Evolutionary conservation across 2,329 filamentous ascomycete genomes (phyloP), one percentile per base, ranked within the genome.

Genomic region (Laburnicola sp.): DNA sequence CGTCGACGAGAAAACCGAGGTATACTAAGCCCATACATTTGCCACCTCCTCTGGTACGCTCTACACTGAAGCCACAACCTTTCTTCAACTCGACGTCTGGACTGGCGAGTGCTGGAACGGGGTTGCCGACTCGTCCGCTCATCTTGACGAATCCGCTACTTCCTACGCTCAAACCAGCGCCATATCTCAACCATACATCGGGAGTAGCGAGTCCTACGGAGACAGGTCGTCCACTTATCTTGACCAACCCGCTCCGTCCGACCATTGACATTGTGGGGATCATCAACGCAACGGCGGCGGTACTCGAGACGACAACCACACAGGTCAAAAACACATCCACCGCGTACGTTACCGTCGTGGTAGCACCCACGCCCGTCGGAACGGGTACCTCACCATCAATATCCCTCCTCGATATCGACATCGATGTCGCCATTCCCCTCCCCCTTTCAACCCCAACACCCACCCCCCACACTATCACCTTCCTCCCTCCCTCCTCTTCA

Each of bases 221-320:
- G 4, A n/a, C 39, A 31, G 32, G 16, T 10, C 38, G 38, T 16
- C 28, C 39, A 16, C 26, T 51, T 6, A 51, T 51, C 31, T 40
- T 51, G 25, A 54, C 48, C 3, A 54, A 53, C 26, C 48, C 48
- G 3, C 6, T 51, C 4, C 39, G 28, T 11, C 40, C 48, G n/a
- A 41, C 30, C 3, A 34, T 45, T 39, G 4, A 21, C 16, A 21
- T 26, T 9, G 36, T 45, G 4, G n/a, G 35, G 10, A 30, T 45
- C 25, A 6, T 50, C 46, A 23, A 34, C 45, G 11, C 28, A 2
- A 43, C 16, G 16, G 46, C n/a, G 28, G 10, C 28, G 16, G 10
- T n/a, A 37, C 22, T 37, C 35, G 30, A 30, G 6, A 37, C 25
- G 1, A 30, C 45, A 10, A 40, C 36, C 2, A 41, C 32, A 21